These are phyloP conservation scores for Thinopyrum obtusiflorum DNA, from an alignment of 202 grass and related monocot genomes.

Conservation along the genomic window DNA sequence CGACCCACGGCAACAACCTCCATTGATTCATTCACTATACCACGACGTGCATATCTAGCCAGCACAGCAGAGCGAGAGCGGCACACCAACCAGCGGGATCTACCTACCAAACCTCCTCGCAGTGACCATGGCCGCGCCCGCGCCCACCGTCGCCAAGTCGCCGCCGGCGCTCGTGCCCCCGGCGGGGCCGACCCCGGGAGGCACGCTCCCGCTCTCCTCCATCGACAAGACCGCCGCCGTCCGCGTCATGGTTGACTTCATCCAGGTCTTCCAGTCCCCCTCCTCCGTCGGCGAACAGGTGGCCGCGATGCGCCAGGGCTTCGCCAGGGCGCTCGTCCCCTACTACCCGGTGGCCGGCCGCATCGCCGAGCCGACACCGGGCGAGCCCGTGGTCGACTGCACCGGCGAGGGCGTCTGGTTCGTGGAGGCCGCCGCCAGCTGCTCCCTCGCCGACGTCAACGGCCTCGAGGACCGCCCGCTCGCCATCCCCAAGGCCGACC, in stretches of 20 bases:
- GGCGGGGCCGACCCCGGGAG: background rate
- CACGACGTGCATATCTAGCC: no score
- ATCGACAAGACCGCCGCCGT: conserved; percentile 21
- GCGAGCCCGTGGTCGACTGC: background rate
- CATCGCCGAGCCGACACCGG: background rate
- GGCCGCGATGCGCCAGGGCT: background rate
- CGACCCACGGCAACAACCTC: no score
- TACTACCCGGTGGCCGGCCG: conserved; percentile 14
- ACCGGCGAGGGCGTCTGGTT: conserved; percentile 12
- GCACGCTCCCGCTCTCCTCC: conserved; percentile 20
- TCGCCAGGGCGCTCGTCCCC: conserved; percentile 6
- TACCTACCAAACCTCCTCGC: background rate
- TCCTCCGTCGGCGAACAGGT: background rate
- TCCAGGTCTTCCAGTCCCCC: conserved; percentile 4
- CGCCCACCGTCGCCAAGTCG: conserved; percentile 11
- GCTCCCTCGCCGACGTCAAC: background rate
- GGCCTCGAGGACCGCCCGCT: conserved; percentile 11
- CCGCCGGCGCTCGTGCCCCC: background rate
- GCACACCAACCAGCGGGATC: background rate
- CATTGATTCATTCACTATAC: no score
- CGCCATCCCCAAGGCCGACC: conserved; percentile 8
- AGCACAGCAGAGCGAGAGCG: no score
- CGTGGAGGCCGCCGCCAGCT: conserved; percentile 11
- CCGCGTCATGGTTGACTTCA: conserved; percentile 21
- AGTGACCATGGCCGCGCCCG: background rate